A percentile compares a stretch with the other conserved stretches of the same genome.
Conservation (phyloP, 208 protist genomes). For the Trypanosoma boissoni region DNA sequence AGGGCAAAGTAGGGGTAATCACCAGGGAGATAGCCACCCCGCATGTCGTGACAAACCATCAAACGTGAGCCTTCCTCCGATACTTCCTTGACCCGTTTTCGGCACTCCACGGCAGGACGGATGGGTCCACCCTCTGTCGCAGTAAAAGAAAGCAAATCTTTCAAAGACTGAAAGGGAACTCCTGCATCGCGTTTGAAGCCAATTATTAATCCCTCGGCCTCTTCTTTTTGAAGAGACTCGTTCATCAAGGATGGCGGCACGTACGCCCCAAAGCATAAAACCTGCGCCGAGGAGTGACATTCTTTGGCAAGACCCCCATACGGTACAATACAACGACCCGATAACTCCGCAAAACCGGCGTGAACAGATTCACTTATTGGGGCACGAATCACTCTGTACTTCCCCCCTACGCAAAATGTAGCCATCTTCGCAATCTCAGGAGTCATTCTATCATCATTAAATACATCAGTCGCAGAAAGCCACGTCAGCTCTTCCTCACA, state of each 20-base stretch:
- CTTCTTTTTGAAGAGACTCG: conserved; percentile 18
- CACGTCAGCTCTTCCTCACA: conserved; percentile 19
- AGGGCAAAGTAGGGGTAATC: conserved; percentile 42
- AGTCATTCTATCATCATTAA: neutral
- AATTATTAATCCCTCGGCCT: conserved; percentile 16
- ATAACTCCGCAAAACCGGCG: conserved; percentile 39
- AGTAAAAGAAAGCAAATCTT: conserved; percentile 18
- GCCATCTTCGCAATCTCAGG: neutral
- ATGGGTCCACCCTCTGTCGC: neutral
- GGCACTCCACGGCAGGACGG: conserved; percentile 19
- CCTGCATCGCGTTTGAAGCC: conserved; percentile 16
- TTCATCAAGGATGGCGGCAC: conserved; percentile 26
- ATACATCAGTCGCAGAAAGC: conserved; percentile 32
- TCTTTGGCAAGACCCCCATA: conserved; percentile 42
- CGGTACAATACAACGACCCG: conserved; percentile 50
- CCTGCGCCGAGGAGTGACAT: conserved; percentile 35
- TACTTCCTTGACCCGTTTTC: conserved; percentile 1
- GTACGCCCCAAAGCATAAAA: conserved; percentile 36
- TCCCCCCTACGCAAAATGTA: conserved; percentile 6
- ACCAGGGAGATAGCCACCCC: conserved; percentile 50
- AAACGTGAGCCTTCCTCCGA: conserved; percentile 17
- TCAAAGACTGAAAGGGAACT: conserved; percentile 10
- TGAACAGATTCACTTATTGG: conserved; percentile 32
- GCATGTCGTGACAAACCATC: conserved; percentile 84
- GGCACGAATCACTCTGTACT: conserved; percentile 39